Evolutionary conservation across 805 yeast species (phyloP).

Genomic region (Candida tammaniensis): DNA sequence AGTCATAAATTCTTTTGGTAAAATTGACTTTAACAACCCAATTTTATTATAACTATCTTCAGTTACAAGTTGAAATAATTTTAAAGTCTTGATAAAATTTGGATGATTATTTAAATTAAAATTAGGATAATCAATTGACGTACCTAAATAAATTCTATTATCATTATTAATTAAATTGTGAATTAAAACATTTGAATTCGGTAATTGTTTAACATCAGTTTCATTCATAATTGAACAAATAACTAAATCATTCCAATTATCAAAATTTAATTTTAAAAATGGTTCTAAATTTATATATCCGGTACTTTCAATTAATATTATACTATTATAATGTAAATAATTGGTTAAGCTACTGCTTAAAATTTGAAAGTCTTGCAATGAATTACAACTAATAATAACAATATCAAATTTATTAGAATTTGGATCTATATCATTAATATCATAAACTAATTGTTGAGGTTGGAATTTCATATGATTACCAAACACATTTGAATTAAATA

Average conservation of each 20-base stretch:
- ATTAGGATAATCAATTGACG: slow-evolving; percentile 10
- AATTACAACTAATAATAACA: slow-evolving; percentile 31
- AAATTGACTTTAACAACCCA: slow-evolving; percentile 48
- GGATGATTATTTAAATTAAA: slow-evolving; percentile 12
- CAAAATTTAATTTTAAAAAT: slow-evolving; percentile 49
- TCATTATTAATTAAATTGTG: slow-evolving; percentile 38
- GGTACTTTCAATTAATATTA: slow-evolving; percentile 64
- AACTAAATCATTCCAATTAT: slow-evolving; percentile 21
- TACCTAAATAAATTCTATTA: slow-evolving; percentile 45
- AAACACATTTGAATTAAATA: slow-evolving; percentile 16
- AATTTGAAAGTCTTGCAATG: slow-evolving; percentile 39
- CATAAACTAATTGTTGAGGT: slow-evolving; percentile 13
- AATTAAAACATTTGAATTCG: slow-evolving; percentile 21
- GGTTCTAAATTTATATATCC: slow-evolving; percentile 74
- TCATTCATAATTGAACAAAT: slow-evolving; percentile 62
- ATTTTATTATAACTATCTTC: slow-evolving; percentile 35
- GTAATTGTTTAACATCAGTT: slow-evolving; percentile 47
- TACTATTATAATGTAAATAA: slow-evolving; percentile 36
- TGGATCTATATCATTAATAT: slow-evolving; percentile 6
- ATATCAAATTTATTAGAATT: slow-evolving; percentile 24
- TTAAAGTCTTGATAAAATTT: slow-evolving; percentile 19
- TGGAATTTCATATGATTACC: slow-evolving; percentile 10
- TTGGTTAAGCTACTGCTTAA: slow-evolving; percentile 23
- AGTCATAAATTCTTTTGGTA: slow-evolving; percentile 57
- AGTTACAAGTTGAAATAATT: slow-evolving; percentile 32